Evolutionary conservation across 2,329 filamentous ascomycete species (phyloP), one percentile per base, ranked within the genome.

Genomic region (Cercospora canescens): DNA sequence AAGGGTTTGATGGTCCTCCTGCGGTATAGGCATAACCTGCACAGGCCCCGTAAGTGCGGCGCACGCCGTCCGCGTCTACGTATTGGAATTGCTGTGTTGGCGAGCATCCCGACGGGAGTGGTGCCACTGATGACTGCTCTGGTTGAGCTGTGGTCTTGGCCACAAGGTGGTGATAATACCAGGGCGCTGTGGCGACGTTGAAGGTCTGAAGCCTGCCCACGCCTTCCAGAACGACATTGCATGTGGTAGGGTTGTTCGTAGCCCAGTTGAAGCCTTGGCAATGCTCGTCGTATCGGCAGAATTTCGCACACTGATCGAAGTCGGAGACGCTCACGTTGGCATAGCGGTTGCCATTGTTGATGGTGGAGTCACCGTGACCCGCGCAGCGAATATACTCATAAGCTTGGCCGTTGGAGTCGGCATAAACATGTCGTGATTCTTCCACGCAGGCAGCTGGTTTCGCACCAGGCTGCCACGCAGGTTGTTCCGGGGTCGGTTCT

Each of bases 81-180:
- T 21, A 60, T 18, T 60, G 58, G 14, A 28, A n/a, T 18, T 50
- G 18, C 45, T 35, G 39, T 18, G 58, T 50, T 1, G 5, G 3
- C 14, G 39, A 18, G 41, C 58, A 60, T 21, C 30, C 55, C 14
- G 26, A n/a, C 4, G 55, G 55, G 6, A 26, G 55, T 35, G 55
- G 5, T 24, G 55, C 55, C 12, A 39, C 30, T 37, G 32, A 37
- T 58, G 32, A n/a, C 32, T 52, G 34, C 32, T 32, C 58, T 35
- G 39, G 58, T 50, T 32, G 39, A 4, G 58, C 58, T 50, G 39
- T 50, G 58, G 39, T 60, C 21, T 18, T 60, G 4, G 3, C 9
- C 21, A 60, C 58, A 16, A 60, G 39, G 28, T 60, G 58, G 39
- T 60, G 58, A 34, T 60, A 60, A 41, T 50, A 60, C 58, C 58